Evolutionary conservation across 2,329 filamentous ascomycete species (phyloP).

Genomic region (Lecanicillium sp.): DNA sequence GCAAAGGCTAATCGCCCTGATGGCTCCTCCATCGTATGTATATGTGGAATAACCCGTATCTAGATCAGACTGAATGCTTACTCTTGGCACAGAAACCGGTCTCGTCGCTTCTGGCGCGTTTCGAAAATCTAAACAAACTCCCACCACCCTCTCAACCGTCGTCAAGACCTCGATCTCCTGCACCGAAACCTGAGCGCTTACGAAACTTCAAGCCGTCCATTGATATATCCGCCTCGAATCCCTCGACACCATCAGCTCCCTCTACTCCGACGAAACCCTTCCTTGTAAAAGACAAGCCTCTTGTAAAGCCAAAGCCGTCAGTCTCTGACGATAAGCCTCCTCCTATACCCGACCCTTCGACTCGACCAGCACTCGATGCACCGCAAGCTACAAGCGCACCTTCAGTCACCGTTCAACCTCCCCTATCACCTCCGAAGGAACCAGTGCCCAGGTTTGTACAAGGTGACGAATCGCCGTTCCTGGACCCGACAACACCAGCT

Average conservation of each 20-base stretch:
- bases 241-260: conserved; percentile 13
- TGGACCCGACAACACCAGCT: conserved; percentile 38
- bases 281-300: conserved; percentile 22
- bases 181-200: conserved; percentile 34
- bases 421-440: conserved; percentile 56
- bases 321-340: background rate
- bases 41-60: background rate
- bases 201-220: conserved; percentile 31
- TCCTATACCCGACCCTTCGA: conserved; percentile 16
- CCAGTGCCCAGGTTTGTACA: conserved; percentile 23
- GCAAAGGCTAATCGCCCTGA: conserved; percentile 52
- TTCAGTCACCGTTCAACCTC: conserved; percentile 60
- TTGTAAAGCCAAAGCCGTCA: conserved; percentile 29
- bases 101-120: conserved; percentile 71
- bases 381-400: conserved; percentile 38
- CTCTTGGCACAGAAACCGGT: conserved; percentile 57
- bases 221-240: conserved; percentile 21
- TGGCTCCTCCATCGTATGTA: conserved; percentile 64
- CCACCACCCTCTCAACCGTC: conserved; percentile 15
- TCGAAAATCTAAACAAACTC: conserved; percentile 57
- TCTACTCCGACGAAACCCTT: conserved; percentile 19
- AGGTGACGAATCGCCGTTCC: conserved; percentile 34
- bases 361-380: conserved; percentile 16
- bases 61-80: conserved; percentile 14
- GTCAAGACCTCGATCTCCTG: conserved; percentile 27